Evolutionary conservation across 495 filamentous ascomycete species (phyloP), one percentile per base, ranked within the genome.

Genomic region (Sphaerosporella brunnea): DNA sequence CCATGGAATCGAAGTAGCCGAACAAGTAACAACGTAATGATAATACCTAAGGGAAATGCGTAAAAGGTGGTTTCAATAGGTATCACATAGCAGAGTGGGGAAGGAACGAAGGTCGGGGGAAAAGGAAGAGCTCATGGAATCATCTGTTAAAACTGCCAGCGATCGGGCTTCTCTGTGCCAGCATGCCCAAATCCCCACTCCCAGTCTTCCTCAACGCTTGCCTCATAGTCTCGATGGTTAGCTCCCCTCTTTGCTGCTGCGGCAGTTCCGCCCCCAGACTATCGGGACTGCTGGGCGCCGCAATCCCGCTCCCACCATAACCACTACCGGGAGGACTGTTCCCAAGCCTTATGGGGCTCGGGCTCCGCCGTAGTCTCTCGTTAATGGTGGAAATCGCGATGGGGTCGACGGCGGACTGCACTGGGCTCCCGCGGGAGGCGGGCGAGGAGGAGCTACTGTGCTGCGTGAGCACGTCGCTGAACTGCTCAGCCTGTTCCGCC

Each of bases 221-320:
- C 40, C 76, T 70, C 85, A 94, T 90, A 7, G 85, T 93, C 66
- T 94, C 84, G 48, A 94, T 77, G 23, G 74, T 79, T 30, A 93
- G 63, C 52, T 92, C 85, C 0, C 82, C 80, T 23, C 68, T 72
- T 37, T 54, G 55, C 43, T 51, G 50, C 4, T 42, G 35, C 18
- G 25, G 7, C 8, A 21, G 7, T 7, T 43, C 39, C 8, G 20
- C 39, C 4, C 39, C 18, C 4, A 13, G 28, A 13, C 35, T 37
- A 9, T 15, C 35, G 9, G 35, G 35, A 15, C 35, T 37, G 4
- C 35, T 15, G 4, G 35, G 35, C 7, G 7, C 18, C 35, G 4
- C 18, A 4, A 9, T 15, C 4, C 35, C 35, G 4, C 7, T 5
- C n/a, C n/a, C n/a, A 7, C 8, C 18, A 37, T 37, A 37, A 4